Conservation (phyloP, 2,329 filamentous ascomycete genomes). For the Colletotrichum euphorbiae region DNA sequence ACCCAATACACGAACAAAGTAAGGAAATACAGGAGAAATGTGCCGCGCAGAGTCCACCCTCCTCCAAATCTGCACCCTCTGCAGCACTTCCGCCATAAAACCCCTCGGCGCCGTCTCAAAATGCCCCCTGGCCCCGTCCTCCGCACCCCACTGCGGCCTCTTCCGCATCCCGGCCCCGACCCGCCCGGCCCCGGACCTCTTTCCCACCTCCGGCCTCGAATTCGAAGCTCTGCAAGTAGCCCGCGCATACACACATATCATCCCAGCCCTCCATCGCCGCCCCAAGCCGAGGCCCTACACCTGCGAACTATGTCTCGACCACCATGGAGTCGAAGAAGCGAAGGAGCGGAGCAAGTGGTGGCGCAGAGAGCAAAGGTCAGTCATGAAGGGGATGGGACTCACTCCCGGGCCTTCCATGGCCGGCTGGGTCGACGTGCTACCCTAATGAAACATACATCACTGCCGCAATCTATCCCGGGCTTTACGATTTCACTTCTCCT, state of each 20-base stretch:
- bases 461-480: background rate
- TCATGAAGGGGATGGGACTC: background rate
- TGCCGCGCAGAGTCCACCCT: constrained; percentile 1
- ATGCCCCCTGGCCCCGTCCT: constrained; percentile 5
- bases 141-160: constrained; percentile 13
- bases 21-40: constrained; percentile 11
- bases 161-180: constrained; percentile 6
- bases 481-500: constrained; percentile 49
- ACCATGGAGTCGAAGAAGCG: constrained; percentile 19
- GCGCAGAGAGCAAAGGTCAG: constrained; percentile 4
- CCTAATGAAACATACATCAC: background rate
- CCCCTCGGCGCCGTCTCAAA: constrained; percentile 15
- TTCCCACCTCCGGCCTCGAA: constrained; percentile 14
- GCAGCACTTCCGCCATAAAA: constrained; percentile 22
- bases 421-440: constrained; percentile 14
- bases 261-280: background rate
- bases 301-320: constrained; percentile 29
- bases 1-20: too few species aligned
- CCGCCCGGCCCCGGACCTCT: constrained; percentile 15
- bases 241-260: constrained; percentile 10
- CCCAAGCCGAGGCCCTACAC: constrained; percentile 5
- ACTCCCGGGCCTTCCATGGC: constrained; percentile 17
- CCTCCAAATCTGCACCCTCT: constrained; percentile 17
- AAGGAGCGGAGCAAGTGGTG: constrained; percentile 18
- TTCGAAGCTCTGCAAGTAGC: constrained; percentile 22